Base-by-base conservation (phyloP, 805 yeast genomes). In the Saturnispora halmiae region DNA sequence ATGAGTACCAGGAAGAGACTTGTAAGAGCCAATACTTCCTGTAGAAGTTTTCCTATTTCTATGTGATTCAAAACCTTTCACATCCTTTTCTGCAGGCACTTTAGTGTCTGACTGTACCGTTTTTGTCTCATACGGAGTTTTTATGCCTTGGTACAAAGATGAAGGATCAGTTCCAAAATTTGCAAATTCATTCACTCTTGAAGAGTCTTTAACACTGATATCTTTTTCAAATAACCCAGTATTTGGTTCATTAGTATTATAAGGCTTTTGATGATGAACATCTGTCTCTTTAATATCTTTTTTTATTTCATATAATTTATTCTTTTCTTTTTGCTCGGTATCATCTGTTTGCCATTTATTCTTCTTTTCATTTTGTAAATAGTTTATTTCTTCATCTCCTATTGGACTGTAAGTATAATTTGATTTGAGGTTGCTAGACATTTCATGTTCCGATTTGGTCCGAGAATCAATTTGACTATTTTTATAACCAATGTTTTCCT, bases 1-100 rank as follows among this genome's bases (percentile, higher is more conserved):
- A n/a, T 36, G 38, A 8, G 38, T 36, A 26, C 38, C 38, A 9
- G 22, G 25, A 20, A 36, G 38, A 3, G 38, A 29, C 4, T 27
- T 27, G 30, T 27, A 11, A 11, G 15, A 27, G n/a, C 30, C 30
- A 27, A 11, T 14, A 27, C 15, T 27, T 7, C 30, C 30, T 5
- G 13, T 27, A n/a, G 26, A 22, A 22, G 26, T 10, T 22, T 22
- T 22, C 6, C 26, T 6, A 10, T 22, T 22, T 22, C 10, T 22
- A 22, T 7, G 6, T 7, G 6, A 7, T 6, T 22, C 26, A 22
- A 7, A 22, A 7, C 10, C 10, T 7, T 22, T 10, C 26, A 10
- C 6, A 22, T 22, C 26, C 26, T 7, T 22, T 22, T 6, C 26
- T 10, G 26, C 34, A 14, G 25, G 15, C 11, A 8, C 34, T 7